Conservation (phyloP, 352 stramenopile species). For the Elongisporangium prolatum region DNA sequence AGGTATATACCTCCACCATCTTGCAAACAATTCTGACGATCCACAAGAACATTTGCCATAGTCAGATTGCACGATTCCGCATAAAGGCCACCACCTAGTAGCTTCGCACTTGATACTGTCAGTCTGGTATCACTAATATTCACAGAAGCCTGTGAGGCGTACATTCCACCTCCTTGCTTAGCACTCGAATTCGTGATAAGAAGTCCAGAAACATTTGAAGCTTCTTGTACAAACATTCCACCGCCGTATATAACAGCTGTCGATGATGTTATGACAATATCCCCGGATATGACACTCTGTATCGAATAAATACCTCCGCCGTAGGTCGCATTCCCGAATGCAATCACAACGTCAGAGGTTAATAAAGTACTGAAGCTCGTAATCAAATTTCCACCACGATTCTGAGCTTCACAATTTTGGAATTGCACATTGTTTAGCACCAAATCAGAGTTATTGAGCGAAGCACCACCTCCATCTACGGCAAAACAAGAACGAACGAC, state of each 20-base stretch:
- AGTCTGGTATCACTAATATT: conserved; percentile 3
- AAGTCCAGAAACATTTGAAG: conserved; percentile 4
- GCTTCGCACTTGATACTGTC: neutral
- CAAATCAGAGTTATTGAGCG: too few relatives aligned
- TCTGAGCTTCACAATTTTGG: too few relatives aligned
- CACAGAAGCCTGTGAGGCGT: conserved; percentile 8
- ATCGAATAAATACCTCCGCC: conserved; percentile 17
- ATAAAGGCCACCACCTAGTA: neutral
- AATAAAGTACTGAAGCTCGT: too few relatives aligned
- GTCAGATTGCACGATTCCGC: neutral
- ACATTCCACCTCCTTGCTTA: conserved; percentile 26
- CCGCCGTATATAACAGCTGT: conserved; percentile 20
- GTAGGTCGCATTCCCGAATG: neutral
- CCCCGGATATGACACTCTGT: conserved; percentile 1
- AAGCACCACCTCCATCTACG: too few relatives aligned
- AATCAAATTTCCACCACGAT: too few relatives aligned
- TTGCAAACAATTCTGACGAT: conserved; percentile 1
- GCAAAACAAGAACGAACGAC: too few relatives aligned
- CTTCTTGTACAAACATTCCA: conserved; percentile 19
- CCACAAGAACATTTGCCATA: conserved; percentile 3
- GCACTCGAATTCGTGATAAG: conserved; percentile 4
- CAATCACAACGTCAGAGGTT: too few relatives aligned
- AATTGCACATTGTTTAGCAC: too few relatives aligned
- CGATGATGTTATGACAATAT: neutral
- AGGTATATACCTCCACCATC: conserved; percentile 32